phyloP scores from a whole-genome alignment of 768 basidiomycete species.

The Tremella fuciformis region DNA sequence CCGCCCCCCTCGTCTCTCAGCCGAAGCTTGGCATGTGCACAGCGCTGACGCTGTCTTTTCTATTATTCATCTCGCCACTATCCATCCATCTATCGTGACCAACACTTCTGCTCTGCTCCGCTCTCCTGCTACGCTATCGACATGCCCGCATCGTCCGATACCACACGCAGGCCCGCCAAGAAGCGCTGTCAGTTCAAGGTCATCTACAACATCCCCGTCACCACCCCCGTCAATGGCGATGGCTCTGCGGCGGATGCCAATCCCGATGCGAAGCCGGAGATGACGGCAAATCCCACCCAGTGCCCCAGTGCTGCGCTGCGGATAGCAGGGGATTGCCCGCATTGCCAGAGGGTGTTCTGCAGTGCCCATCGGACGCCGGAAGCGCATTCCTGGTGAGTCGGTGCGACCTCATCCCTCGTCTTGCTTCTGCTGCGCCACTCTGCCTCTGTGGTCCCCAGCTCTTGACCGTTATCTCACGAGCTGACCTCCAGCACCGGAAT shows the following conservation, averaged over 20 bases:
- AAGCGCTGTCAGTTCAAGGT: constrained; percentile 49
- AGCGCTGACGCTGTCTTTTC: too few relatives aligned
- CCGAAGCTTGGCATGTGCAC: too few relatives aligned
- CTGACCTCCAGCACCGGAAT: constrained; percentile 42
- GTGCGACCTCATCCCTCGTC: background rate
- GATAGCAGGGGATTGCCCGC: constrained; percentile 48
- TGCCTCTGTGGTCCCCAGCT: too few relatives aligned
- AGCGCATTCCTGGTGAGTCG: constrained; percentile 49
- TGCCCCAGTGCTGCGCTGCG: constrained; percentile 47
- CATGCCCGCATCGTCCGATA: background rate
- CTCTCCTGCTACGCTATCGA: too few relatives aligned
- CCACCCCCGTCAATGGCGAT: constrained; percentile 10
- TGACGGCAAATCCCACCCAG: constrained; percentile 46
- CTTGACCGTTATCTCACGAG: background rate
- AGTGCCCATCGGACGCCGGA: constrained; percentile 48
- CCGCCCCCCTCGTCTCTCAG: too few relatives aligned
- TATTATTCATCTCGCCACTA: too few relatives aligned
- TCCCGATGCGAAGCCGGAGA: constrained; percentile 36
- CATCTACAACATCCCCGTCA: constrained; percentile 48
- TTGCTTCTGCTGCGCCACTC: too few relatives aligned
- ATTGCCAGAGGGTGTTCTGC: constrained; percentile 47
- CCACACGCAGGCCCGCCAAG: constrained; percentile 47
- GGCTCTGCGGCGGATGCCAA: constrained; percentile 4
- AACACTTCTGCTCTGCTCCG: too few relatives aligned
- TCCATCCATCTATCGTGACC: too few relatives aligned